These are phyloP conservation scores for Pelargonium myrrhifolium DNA, from an alignment of 441 rosid species.

Conservation along the genomic window DNA sequence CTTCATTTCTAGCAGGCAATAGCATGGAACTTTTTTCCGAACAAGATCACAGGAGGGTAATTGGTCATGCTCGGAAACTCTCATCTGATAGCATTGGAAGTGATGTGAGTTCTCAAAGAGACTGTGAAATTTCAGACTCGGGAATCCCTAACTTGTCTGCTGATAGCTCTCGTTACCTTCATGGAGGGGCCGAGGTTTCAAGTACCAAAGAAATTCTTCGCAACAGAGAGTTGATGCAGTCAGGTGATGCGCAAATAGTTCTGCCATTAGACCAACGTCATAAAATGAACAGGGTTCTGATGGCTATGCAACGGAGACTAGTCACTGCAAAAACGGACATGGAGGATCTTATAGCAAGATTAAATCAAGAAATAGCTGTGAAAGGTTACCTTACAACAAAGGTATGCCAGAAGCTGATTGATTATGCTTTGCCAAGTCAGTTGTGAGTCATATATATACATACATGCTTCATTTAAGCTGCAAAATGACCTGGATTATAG, in stretches of 20 bases:
- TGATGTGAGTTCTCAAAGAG: slow-evolving; percentile 43
- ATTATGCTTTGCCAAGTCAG: slow-evolving; percentile 29
- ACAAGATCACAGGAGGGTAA: slow-evolving; percentile 38
- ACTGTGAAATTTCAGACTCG: slow-evolving; percentile 38
- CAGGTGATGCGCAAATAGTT: slow-evolving; percentile 36
- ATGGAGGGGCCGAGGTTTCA: slow-evolving; percentile 39
- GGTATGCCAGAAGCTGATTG: slow-evolving; percentile 32
- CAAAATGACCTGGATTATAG: not conserved
- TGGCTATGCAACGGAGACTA: slow-evolving; percentile 54
- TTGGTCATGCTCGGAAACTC: slow-evolving; percentile 44
- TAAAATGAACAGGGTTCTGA: slow-evolving; percentile 70
- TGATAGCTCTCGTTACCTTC: slow-evolving; percentile 28
- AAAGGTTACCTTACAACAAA: slow-evolving; percentile 69
- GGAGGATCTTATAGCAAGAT: slow-evolving; percentile 84
- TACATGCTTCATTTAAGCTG: not conserved
- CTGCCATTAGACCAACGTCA: slow-evolving; percentile 61
- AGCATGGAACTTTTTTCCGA: slow-evolving; percentile 38
- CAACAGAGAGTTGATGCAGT: slow-evolving; percentile 29
- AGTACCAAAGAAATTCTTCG: slow-evolving; percentile 24
- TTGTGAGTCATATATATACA: not conserved
- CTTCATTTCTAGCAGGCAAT: slow-evolving; percentile 38
- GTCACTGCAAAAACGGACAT: slow-evolving; percentile 73
- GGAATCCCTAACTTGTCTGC: slow-evolving; percentile 35
- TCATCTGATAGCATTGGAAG: slow-evolving; percentile 48
- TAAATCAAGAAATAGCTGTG: slow-evolving; percentile 80